These are phyloP conservation scores for Picea sitchensis DNA, from an alignment of 75 land plant genomes.

Conservation along the genomic window DNA sequence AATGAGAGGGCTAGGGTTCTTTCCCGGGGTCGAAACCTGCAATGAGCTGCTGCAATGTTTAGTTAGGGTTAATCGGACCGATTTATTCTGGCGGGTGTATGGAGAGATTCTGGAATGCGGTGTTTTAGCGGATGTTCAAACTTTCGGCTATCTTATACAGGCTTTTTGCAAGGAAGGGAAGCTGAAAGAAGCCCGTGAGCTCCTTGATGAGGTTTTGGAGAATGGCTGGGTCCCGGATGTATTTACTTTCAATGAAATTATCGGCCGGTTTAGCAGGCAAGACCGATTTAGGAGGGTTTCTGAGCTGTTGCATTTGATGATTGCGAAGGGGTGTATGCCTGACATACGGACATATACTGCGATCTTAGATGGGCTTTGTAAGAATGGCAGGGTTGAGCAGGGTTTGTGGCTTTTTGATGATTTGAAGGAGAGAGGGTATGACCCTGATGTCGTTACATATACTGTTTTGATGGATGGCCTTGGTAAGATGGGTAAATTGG, in stretches of 20 bases:
- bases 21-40: slow-evolving; percentile 14
- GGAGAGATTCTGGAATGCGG: slow-evolving; percentile 31
- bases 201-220: slow-evolving; percentile 29
- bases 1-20: slow-evolving; percentile 4
- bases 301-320: slow-evolving; percentile 47
- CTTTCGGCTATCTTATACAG: slow-evolving; percentile 25
- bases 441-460: slow-evolving; percentile 35
- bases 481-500: slow-evolving; percentile 30
- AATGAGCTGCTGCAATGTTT: slow-evolving; percentile 22
- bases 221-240: slow-evolving; percentile 32
- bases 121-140: slow-evolving; percentile 23
- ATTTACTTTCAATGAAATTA: slow-evolving; percentile 28
- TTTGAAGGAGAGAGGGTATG: slow-evolving; percentile 52
- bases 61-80: slow-evolving; percentile 23
- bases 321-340: slow-evolving; percentile 34
- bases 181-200: slow-evolving; percentile 19
- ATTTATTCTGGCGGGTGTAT: slow-evolving; percentile 38
- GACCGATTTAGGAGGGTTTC: slow-evolving; percentile 29
- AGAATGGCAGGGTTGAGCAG: slow-evolving; percentile 12
- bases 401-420: slow-evolving; percentile 46
- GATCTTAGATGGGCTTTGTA: slow-evolving; percentile 37
- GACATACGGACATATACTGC: slow-evolving; percentile 41
- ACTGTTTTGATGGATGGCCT: slow-evolving; percentile 57
- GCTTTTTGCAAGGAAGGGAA: slow-evolving; percentile 42
- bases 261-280: slow-evolving; percentile 27